Evolutionary conservation across 495 filamentous ascomycete genomes (phyloP), one percentile per base, ranked within the genome.

Genomic region (Neurospora sp.): DNA sequence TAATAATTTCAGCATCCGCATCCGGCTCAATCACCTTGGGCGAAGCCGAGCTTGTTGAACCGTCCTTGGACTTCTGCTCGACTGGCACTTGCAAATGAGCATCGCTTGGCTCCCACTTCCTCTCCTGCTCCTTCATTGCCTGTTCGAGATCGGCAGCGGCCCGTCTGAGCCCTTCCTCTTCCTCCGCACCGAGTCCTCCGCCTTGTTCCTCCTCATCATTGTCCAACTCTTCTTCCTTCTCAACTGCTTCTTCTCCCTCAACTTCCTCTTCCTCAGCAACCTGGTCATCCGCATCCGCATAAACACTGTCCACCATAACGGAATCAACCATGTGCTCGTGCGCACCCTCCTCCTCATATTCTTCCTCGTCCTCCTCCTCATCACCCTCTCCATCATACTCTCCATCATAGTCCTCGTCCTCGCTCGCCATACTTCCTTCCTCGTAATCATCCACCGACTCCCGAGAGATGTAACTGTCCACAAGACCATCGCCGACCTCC

Each of bases 391-490:
- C 74, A 66, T 79, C 78, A 41, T 80, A 78, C 40, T 80, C 77
- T 40, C 85, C 82, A 35, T 85, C 81, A 31, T 74, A 77, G 14
- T 82, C 82, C 66, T 80, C 79, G 12, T 81, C 77, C 39, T 77
- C 80, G 68, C 83, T 83, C 9, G 85, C 84, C 37, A 81, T 79
- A 20, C 81, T 83, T 1, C 84, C 79, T 37, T 88, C 83, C 20
- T 75, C 82, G 38, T 82, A 83, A 6, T 86, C 78, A 41, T 88
- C 87, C 18, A 82, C 81, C n/a, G 86, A 87, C 69, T 84, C 84
- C 14, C 85, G 82, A 0, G 89, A 89, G 46, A 91, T 82, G 72
- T 88, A 91, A 76, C 88, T 91, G 71, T 89, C 88, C 18, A 78
- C 88, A 72, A 90, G 81, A 1, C 79, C 81, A 8, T 82, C 82